Percentiles rank a stretch among this genome's conserved stretches.
Conservation (phyloP, 78 protist genomes). For the Creolimax fragrantissima region DNA sequence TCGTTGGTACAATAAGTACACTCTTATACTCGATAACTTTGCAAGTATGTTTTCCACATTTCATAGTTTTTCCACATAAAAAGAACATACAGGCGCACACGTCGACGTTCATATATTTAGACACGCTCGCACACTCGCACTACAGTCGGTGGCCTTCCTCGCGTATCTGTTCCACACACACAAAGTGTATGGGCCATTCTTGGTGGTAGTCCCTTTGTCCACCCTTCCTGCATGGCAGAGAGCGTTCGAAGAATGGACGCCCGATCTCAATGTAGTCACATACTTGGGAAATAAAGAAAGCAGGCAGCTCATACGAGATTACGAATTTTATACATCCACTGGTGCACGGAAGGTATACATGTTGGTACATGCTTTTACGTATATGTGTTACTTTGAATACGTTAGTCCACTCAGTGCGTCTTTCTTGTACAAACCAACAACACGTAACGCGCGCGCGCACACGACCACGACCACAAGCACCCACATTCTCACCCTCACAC, state of each 20-base stretch:
- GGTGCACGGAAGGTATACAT: no score
- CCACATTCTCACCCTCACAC: neutral
- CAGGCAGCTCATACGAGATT: conserved; percentile 62
- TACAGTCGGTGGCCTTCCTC: conserved; percentile 46
- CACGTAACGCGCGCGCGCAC: conserved; percentile 55
- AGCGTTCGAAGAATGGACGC: conserved; percentile 81
- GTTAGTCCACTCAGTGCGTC: conserved; percentile 27
- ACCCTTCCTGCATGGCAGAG: conserved; percentile 63
- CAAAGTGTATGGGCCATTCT: conserved; percentile 77
- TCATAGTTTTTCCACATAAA: no score
- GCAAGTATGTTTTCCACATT: no score
- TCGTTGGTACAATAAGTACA: no score
- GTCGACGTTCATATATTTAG: no score
- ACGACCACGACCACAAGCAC: neutral
- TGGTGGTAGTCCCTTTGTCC: conserved; percentile 86
- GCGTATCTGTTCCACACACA: conserved; percentile 37
- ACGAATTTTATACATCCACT: conserved; percentile 55
- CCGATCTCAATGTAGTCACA: conserved; percentile 49
- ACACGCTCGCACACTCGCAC: no score
- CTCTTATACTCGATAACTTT: no score
- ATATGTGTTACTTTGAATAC: no score
- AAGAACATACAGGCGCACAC: no score
- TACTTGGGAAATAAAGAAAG: conserved; percentile 41
- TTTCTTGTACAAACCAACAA: conserved; percentile 26
- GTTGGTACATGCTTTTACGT: no score